phyloP scores from a whole-genome alignment of 225 moss, liverwort and hornwort species.

The Physcomitrellopsis africana region DNA sequence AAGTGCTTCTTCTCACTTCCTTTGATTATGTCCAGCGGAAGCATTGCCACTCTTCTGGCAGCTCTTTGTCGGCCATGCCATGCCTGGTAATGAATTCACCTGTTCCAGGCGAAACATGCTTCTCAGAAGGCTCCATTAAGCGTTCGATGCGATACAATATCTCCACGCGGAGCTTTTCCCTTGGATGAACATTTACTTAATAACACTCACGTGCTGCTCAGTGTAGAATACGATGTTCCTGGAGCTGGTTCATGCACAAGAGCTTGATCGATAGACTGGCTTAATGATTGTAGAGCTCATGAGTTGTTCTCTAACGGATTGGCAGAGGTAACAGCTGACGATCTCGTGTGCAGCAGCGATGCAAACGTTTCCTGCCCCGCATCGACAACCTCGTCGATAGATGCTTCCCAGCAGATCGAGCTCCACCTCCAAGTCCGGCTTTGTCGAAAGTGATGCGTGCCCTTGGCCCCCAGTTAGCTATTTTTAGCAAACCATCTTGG shows the following conservation, averaged over 20 bases:
- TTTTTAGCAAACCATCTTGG: too few species aligned
- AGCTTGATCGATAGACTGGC: neutral
- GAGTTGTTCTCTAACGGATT: too few species aligned
- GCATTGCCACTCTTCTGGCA: constrained; percentile 39
- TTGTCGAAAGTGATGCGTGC: too few species aligned
- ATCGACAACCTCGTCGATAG: too few species aligned
- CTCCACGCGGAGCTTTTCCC: constrained; percentile 28
- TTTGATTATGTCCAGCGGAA: constrained; percentile 19
- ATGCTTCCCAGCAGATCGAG: too few species aligned
- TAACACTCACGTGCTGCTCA: constrained; percentile 28
- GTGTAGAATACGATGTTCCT: constrained; percentile 5
- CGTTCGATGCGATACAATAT: constrained; percentile 27
- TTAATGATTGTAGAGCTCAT: too few species aligned
- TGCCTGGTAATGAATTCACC: neutral
- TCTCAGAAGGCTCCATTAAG: constrained; percentile 43
- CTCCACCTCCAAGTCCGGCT: too few species aligned
- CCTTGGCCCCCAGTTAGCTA: too few species aligned
- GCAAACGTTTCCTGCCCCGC: too few species aligned
- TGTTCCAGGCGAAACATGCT: constrained; percentile 33
- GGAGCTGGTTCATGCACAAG: constrained; percentile 35
- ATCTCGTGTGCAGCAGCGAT: too few species aligned
- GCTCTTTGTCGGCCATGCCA: constrained; percentile 21
- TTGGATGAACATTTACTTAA: constrained; percentile 27
- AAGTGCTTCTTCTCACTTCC: neutral
- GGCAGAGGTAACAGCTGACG: too few species aligned